phyloP scores from a whole-genome alignment of 768 basidiomycete species.

The Tylopilus sp. region DNA sequence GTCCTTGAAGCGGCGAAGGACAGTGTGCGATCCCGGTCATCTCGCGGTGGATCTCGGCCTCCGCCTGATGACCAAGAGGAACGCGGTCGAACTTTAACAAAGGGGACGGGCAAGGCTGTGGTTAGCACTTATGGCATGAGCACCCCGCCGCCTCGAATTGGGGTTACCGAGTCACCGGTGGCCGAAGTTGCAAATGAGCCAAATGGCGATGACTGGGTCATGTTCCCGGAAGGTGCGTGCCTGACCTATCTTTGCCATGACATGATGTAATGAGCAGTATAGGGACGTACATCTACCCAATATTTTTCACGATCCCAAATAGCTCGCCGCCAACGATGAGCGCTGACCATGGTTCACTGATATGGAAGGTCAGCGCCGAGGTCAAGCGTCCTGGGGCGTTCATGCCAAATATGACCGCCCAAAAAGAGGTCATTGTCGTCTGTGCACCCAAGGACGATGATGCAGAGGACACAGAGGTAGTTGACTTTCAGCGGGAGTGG shows the following conservation, averaged over 20 bases:
- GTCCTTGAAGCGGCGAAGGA: constrained; percentile 43
- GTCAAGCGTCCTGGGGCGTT: constrained; percentile 83
- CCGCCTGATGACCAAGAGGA: constrained; percentile 8
- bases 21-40: constrained; percentile 47
- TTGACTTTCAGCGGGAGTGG: constrained; percentile 88
- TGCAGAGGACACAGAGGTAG: constrained; percentile 66
- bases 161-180: constrained; percentile 30
- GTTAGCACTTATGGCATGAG: not conserved
- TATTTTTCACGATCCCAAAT: constrained; percentile 83
- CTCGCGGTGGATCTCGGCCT: constrained; percentile 16
- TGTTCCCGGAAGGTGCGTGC: constrained; percentile 75
- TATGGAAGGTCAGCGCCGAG: constrained; percentile 76
- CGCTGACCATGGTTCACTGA: constrained; percentile 71
- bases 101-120: constrained; percentile 30
- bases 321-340: constrained; percentile 74
- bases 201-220: constrained; percentile 66
- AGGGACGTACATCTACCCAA: constrained; percentile 94
- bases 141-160: constrained; percentile 21
- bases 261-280: constrained; percentile 46
- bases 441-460: constrained; percentile 51
- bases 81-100: constrained; percentile 29
- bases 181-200: constrained; percentile 23
- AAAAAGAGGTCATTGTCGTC: constrained; percentile 72
- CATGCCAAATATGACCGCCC: constrained; percentile 63
- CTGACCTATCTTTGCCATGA: constrained; percentile 12